Percentiles rank a stretch among this genome's conserved stretches.
phyloP scores from a whole-genome alignment of 495 filamentous ascomycete genomes.

The Penicillium paxilli region DNA sequence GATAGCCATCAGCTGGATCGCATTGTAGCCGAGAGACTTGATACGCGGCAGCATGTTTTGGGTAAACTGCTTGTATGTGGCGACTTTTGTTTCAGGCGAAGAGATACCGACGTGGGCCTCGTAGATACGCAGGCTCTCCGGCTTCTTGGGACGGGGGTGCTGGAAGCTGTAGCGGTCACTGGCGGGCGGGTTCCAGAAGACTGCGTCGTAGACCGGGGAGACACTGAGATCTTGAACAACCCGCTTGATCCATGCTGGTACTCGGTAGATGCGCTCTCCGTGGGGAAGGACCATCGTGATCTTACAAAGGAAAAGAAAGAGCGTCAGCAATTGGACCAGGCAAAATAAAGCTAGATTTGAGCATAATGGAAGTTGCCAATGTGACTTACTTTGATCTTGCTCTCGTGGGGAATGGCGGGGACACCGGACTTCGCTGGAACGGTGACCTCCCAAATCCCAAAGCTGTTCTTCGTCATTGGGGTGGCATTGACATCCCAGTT shows the following conservation, averaged over 20 bases:
- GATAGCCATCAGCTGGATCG: constrained; percentile 97
- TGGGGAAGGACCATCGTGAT: constrained; percentile 80
- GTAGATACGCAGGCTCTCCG: constrained; percentile 84
- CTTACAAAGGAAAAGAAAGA: constrained; percentile 49
- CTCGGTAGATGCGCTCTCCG: constrained; percentile 78
- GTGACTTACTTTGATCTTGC: constrained; percentile 80
- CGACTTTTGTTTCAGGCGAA: constrained; percentile 81
- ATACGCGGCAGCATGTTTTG: constrained; percentile 88
- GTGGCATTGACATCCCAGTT: constrained; percentile 82
- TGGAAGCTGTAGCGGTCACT: constrained; percentile 77
- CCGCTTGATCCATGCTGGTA: constrained; percentile 96
- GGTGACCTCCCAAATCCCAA: constrained; percentile 84
- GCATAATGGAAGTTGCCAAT: constrained; percentile 15
- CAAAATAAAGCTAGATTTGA: not conserved
- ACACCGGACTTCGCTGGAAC: constrained; percentile 73
- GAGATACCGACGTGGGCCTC: constrained; percentile 98
- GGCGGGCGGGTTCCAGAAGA: constrained; percentile 93
- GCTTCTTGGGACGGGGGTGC: constrained; percentile 79
- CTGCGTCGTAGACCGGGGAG: constrained; percentile 87
- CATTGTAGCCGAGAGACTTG: constrained; percentile 89
- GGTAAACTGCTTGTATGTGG: constrained; percentile 97
- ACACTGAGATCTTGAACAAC: constrained; percentile 89
- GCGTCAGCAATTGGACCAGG: not conserved
- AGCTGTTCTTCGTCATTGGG: constrained; percentile 80
- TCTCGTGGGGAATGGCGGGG: constrained; percentile 84